Conservation (phyloP, 768 basidiomycete genomes). For the Tylopilus intermedius region DNA sequence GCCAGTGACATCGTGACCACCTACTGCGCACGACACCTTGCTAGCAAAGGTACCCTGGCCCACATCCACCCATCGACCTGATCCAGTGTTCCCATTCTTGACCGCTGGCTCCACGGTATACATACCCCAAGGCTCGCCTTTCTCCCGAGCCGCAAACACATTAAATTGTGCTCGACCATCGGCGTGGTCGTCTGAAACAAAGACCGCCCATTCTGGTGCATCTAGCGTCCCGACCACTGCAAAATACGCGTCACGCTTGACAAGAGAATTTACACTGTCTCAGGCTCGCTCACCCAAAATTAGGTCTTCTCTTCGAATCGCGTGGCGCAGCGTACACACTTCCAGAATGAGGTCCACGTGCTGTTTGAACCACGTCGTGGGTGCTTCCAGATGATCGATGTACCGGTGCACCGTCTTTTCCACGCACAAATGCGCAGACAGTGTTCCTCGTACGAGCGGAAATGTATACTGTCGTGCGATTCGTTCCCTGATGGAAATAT, state of each 20-base stretch:
- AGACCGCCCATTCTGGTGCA: constrained; percentile 66
- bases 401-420: constrained; percentile 69
- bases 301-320: constrained; percentile 55
- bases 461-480: constrained; percentile 52
- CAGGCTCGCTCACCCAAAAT: constrained; percentile 35
- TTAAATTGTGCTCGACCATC: constrained; percentile 69
- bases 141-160: constrained; percentile 47
- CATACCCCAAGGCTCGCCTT: constrained; percentile 67
- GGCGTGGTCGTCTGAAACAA: constrained; percentile 69
- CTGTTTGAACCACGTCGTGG: constrained; percentile 69
- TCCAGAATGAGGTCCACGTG: constrained; percentile 62
- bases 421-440: constrained; percentile 60
- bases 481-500: constrained; percentile 32
- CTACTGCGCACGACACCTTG: constrained; percentile 45
- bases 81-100: constrained; percentile 39
- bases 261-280: neutral
- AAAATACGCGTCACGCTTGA: neutral
- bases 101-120: constrained; percentile 57
- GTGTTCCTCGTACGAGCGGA: constrained; percentile 60
- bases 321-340: constrained; percentile 42
- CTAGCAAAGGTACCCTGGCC: constrained; percentile 37
- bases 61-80: constrained; percentile 43
- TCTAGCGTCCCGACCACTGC: constrained; percentile 66
- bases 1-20: constrained; percentile 20
- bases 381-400: constrained; percentile 55